Percentiles rank a stretch among this genome's conserved stretches.
Evolutionary conservation across 2,329 filamentous ascomycete genomes (phyloP).

Genomic region (Hymenoscyphus albidus): DNA sequence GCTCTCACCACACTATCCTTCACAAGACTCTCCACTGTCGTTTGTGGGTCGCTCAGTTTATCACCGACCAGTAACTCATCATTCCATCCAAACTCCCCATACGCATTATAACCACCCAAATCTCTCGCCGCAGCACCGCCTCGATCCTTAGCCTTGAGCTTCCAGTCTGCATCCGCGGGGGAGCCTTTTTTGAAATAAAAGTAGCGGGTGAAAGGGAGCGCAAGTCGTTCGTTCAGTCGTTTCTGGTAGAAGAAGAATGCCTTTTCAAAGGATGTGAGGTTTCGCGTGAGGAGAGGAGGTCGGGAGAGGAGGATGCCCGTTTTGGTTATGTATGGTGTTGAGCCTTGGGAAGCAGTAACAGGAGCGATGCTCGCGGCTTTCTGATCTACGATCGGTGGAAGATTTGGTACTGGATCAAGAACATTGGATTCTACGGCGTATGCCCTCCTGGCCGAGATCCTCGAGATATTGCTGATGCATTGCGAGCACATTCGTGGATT

Average conservation of each 20-base stretch:
- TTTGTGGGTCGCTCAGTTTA: conserved; percentile 48
- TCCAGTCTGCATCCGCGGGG: conserved; percentile 81
- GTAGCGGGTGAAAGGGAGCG: conserved; percentile 79
- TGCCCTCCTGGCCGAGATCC: conserved; percentile 13
- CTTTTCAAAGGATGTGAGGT: conserved; percentile 83
- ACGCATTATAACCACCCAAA: conserved; percentile 78
- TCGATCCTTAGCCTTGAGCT: conserved; percentile 75
- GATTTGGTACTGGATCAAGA: conserved; percentile 7
- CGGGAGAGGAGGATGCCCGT: conserved; percentile 82
- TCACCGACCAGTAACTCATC: conserved; percentile 83
- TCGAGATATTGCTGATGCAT: conserved; percentile 17
- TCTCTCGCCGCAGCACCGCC: conserved; percentile 72
- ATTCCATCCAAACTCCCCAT: conserved; percentile 73
- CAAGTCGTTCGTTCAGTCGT: conserved; percentile 87
- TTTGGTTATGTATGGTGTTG: conserved; percentile 43
- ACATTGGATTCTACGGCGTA: conserved; percentile 31
- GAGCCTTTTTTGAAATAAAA: conserved; percentile 96
- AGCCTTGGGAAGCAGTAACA: conserved; percentile 19
- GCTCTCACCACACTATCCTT: conserved; percentile 26
- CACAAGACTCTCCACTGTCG: conserved; percentile 60
- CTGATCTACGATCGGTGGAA: conserved; percentile 33
- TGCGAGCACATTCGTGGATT: conserved; percentile 30
- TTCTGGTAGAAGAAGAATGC: conserved; percentile 97
- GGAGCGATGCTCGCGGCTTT: conserved; percentile 31
- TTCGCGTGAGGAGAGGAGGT: conserved; percentile 79